These are phyloP conservation scores for Crithidia mellificae DNA, from an alignment of 208 protist species.

Conservation along the genomic window DNA sequence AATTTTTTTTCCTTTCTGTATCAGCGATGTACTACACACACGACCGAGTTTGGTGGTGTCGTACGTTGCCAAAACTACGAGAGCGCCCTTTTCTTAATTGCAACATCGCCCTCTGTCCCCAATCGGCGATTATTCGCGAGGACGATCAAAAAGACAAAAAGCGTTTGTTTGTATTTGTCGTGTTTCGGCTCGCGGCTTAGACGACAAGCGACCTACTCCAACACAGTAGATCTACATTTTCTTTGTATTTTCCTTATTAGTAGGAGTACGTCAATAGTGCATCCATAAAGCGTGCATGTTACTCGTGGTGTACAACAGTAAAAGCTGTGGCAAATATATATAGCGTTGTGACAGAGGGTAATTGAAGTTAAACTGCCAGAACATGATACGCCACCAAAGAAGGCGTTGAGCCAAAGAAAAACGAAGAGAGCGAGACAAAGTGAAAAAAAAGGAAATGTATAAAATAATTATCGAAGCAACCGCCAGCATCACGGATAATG, in stretches of 20 bases:
- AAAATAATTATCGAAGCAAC: neutral
- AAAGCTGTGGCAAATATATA: constrained; percentile 6
- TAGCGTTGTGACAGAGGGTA: neutral
- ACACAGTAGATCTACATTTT: no score
- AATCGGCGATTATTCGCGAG: no score
- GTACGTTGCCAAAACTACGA: no score
- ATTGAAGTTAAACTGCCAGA: neutral
- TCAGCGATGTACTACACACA: no score
- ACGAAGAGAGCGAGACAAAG: neutral
- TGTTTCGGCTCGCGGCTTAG: no score
- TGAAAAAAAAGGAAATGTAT: constrained; percentile 1
- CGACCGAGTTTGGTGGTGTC: no score
- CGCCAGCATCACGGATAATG: neutral
- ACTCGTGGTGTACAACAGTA: constrained; percentile 11
- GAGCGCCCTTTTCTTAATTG: no score
- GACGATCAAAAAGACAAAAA: no score
- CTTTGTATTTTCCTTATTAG: constrained; percentile 1
- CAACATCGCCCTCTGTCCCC: no score
- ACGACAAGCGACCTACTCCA: no score
- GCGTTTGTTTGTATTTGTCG: no score
- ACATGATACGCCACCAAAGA: constrained; percentile 1
- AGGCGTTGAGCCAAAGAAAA: constrained; percentile 8
- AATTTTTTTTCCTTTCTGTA: no score
- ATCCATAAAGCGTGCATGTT: neutral
- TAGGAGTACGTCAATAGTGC: neutral